Evolutionary conservation across 192 early-diverging fungal genomes (phyloP), one percentile per base, ranked within the genome.

Genomic region (Chytriomyces confervae): DNA sequence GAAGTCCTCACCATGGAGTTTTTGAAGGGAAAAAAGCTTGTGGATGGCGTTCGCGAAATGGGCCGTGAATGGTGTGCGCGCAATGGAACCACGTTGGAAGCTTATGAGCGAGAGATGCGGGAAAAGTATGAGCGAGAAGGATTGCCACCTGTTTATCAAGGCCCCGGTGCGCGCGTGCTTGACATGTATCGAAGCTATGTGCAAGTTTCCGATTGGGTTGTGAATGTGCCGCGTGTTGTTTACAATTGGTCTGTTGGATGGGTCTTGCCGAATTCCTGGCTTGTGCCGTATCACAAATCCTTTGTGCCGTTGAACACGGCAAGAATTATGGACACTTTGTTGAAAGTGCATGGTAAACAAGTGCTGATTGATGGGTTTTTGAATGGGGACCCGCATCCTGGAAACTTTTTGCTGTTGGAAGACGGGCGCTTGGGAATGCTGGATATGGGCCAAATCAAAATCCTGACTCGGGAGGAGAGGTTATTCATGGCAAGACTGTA

Each of bases 401-500:
- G 82, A 13, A 83, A 83, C 62, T 67, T 83, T n/a, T 50, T 80
- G 7, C 70, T 83, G 8, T 53, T 77, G 5, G 50, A 62, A 2
- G 71, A 83, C 51, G 82, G 82, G 7, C 64, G 79, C 7, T 71
- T 83, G 29, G 82, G 73, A 2, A 48, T 83, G 50, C 68, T 83
- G 20, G 82, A 83, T 57, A 81, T 72, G 65, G 82, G 82, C 2
- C 81, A 83, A 65, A 79, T 77, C 53, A 81, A 81, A 57, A n/a
- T 44, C 11, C 43, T 81, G 61, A 69, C 11, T 5, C 6, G 43
- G 10, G 68, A 81, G 53, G 80, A 81, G 23, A 3, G 80, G 7
- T 9, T 63, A 18, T 61, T 73, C 7, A 11, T 79, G 3, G 80
- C 80, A 23, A 53, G 72, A n/a, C 18, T 79, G 4, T n/a, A 72